phyloP scores from a whole-genome alignment of 257 asterid species.

The Verbascum thapsus region DNA sequence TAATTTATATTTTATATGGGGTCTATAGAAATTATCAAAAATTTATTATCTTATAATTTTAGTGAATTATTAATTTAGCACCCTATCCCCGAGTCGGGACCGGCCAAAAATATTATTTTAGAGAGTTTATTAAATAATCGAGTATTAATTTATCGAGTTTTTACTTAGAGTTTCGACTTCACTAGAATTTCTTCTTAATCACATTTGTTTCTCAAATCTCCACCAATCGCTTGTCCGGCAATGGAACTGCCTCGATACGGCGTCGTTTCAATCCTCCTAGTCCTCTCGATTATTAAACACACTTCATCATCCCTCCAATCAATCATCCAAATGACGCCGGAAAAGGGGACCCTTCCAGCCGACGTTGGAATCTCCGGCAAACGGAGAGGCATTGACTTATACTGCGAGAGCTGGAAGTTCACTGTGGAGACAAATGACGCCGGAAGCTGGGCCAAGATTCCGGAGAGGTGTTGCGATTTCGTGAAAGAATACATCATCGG shows the following conservation, averaged over 20 bases:
- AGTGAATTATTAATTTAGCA: no score
- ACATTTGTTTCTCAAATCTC: no score
- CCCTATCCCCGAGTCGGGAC: no score
- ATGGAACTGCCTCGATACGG: slow-evolving; percentile 33
- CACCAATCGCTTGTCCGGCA: slow-evolving; percentile 26
- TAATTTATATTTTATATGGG: no score
- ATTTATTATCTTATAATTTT: no score
- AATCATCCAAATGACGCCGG: slow-evolving; percentile 43
- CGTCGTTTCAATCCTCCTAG: slow-evolving; percentile 29
- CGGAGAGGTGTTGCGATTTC: slow-evolving; percentile 50
- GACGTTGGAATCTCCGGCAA: slow-evolving; percentile 29
- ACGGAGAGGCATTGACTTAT: slow-evolving; percentile 37
- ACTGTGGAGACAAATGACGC: slow-evolving; percentile 84
- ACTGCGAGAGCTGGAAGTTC: slow-evolving; percentile 83
- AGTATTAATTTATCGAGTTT: no score
- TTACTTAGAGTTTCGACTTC: no score
- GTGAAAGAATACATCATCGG: slow-evolving; percentile 64
- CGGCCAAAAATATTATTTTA: no score
- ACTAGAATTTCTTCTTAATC: no score
- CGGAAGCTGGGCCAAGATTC: slow-evolving; percentile 52
- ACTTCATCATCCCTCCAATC: slow-evolving; percentile 40
- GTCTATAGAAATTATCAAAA: no score
- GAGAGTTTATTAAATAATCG: no score
- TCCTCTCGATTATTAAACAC: slow-evolving; percentile 34
- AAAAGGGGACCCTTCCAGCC: slow-evolving; percentile 15